Base-by-base conservation (phyloP, 768 basidiomycete species). In the Clavaria fumosa region DNA sequence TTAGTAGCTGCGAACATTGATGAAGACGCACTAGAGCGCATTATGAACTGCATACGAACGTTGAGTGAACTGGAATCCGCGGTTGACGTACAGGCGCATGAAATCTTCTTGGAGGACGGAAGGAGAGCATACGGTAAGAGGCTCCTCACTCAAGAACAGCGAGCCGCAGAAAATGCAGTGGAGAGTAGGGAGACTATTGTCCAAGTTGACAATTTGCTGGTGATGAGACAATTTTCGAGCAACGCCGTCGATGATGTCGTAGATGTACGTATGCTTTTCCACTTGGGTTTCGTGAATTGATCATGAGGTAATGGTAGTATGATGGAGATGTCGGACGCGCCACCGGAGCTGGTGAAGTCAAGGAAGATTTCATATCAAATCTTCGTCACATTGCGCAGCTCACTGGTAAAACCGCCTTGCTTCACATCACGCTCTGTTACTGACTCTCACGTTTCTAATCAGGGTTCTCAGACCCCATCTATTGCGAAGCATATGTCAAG, bases 401-500 rank as follows among this genome's bases (percentile, higher is more conserved):
- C 28, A 97, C 91, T 31, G 86, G 86, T 79, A 44, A n/a, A n/a
- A n/a, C n/a, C n/a, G n/a, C n/a, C n/a, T n/a, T n/a, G n/a, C n/a
- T n/a, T n/a, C n/a, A n/a, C n/a, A n/a, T n/a, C 24, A 21, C 32
- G 36, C 26, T 35, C 34, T 31, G 10, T n/a, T n/a, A n/a, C n/a
- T n/a, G n/a, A 6, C 15, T 33, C 22, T 36, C 35, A 15, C 5
- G 37, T 43, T 17, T 34, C 36, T 17, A 23, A 12, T 31, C 47
- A 77, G 90, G 93, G 22, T 97, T 97, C 70, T 95, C 91, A 19
- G 95, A 97, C 54, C 88, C 93, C 7, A 88, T 99, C 44, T 97
- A 97, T 49, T 91, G 91, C 5, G 95, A 99, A 55, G 91, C 93
- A 2, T 88, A 86, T 51, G 91, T 97, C 47, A 93, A 90, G 56